Evolutionary conservation across 2,329 filamentous ascomycete species (phyloP).

Genomic region (Trichoderma simmonsii): DNA sequence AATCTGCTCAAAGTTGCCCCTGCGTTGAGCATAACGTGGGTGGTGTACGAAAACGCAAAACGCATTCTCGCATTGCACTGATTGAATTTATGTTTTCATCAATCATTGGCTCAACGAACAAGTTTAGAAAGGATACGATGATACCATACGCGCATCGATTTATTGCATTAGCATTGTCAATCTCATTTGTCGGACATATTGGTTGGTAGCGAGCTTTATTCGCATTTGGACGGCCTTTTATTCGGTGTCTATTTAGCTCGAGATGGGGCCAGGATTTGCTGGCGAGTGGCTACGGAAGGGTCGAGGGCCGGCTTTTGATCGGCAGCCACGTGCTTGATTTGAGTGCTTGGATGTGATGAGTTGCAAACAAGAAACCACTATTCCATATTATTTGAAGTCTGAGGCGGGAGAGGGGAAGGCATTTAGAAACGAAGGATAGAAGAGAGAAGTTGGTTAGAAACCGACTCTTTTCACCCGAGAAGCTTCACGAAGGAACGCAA

Average conservation of each 20-base stretch:
- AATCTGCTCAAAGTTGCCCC: conserved; percentile 96
- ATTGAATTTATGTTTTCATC: conserved; percentile 2
- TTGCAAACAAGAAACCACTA: not conserved
- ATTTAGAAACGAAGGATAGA: not conserved
- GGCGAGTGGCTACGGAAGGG: not conserved
- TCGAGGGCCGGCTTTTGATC: not conserved
- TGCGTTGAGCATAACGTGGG: conserved; percentile 90
- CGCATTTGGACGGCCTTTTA: conserved; percentile 4
- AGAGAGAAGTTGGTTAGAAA: not conserved
- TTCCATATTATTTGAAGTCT: not conserved
- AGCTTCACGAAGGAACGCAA: not conserved
- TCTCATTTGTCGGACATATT: conserved; percentile 17
- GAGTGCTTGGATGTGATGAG: conserved; percentile 1
- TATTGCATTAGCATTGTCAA: conserved; percentile 17
- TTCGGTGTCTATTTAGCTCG: not conserved
- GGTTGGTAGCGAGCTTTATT: conserved; percentile 12
- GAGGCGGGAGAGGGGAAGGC: not conserved
- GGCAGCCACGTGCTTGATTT: not conserved
- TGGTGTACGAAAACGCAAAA: conserved; percentile 91
- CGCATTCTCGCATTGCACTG: conserved; percentile 56
- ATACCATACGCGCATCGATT: conserved; percentile 18
- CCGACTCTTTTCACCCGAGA: not conserved
- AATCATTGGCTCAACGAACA: not conserved
- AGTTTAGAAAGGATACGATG: conserved; percentile 14
- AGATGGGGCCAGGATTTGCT: not conserved